Evolutionary conservation across 2,329 filamentous ascomycete genomes (phyloP), one percentile per base, ranked within the genome.

Genomic region (Xylaria sp.): DNA sequence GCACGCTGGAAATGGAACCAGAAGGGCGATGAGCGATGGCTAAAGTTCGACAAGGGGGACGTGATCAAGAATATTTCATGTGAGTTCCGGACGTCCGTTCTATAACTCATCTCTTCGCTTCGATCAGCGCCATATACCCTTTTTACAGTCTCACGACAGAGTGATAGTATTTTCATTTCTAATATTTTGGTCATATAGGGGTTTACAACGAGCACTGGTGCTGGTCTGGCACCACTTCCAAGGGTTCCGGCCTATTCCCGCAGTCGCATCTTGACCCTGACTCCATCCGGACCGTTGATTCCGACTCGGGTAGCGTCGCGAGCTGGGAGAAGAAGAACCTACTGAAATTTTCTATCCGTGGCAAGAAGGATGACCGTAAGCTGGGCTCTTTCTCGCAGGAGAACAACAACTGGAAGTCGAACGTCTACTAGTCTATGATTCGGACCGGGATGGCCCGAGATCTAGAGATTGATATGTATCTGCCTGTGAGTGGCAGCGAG

Each of bases 21-120:
- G 42, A 84, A 83, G 70, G 78, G 80, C 26, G 81, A 81, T 59
- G 80, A 82, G 10, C 80, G 78, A 31, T 89, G 87, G 87, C 79
- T 89, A n/a, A 83, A 80, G 71, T 87, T 92, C 74, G 89, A 90
- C 36, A 90, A 90, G 75, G 88, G 88, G 23, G 90, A 92, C 70
- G 82, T 85, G 3, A 90, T 92, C 17, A 88, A 84, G 71, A 93
- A 90, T 79, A 93, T 79, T 53, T 74, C 77, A 49, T 79, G 78
- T 79, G 70, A 74, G 78, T 74, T 26, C 38, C 31, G 15, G 28
- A 33, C 26, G 31, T 33, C 7, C 2, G 6, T 13, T 33, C 15
- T n/a, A 31, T 15, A n/a, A 2, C 26, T 20, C 15, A 5, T 11
- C 33, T 10, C 23, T 13, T 13, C 15, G 23, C 6, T 20, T 28